These are phyloP conservation scores for Neospora caninum DNA, from an alignment of 169 alveolate species.

Conservation along the genomic window DNA sequence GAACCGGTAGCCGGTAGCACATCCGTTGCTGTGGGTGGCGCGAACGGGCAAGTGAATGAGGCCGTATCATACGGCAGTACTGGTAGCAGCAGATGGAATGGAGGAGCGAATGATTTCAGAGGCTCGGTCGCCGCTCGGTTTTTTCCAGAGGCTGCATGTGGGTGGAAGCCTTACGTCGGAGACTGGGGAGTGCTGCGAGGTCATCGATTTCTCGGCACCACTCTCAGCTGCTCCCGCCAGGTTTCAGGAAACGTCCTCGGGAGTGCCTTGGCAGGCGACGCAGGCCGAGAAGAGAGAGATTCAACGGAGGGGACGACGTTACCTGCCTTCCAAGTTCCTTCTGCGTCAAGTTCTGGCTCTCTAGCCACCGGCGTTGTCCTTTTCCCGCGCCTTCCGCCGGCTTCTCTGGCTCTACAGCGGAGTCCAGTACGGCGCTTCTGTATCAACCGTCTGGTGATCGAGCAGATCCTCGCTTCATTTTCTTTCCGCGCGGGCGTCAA, in stretches of 20 bases:
- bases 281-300: background rate
- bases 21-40: too few relatives aligned
- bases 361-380: background rate
- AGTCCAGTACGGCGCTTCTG: constrained; percentile 25
- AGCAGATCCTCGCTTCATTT: background rate
- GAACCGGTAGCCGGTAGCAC: too few relatives aligned
- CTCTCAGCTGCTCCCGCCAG: background rate
- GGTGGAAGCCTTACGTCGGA: background rate
- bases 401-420: background rate
- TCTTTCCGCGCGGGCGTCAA: constrained; percentile 36
- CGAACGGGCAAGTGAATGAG: too few relatives aligned
- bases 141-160: constrained; percentile 23
- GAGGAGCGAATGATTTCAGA: too few relatives aligned
- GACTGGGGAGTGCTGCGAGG: background rate
- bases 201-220: background rate
- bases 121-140: background rate
- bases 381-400: constrained; percentile 35
- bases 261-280: background rate
- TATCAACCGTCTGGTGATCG: background rate
- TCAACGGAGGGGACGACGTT: background rate
- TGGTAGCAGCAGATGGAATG: too few relatives aligned
- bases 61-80: too few relatives aligned
- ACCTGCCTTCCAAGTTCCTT: background rate
- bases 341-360: background rate
- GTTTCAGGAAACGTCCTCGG: background rate